A percentile compares a stretch with the other conserved stretches of the same genome.
phyloP scores from a whole-genome alignment of 768 basidiomycete species.

The Trametes cinnabarina region DNA sequence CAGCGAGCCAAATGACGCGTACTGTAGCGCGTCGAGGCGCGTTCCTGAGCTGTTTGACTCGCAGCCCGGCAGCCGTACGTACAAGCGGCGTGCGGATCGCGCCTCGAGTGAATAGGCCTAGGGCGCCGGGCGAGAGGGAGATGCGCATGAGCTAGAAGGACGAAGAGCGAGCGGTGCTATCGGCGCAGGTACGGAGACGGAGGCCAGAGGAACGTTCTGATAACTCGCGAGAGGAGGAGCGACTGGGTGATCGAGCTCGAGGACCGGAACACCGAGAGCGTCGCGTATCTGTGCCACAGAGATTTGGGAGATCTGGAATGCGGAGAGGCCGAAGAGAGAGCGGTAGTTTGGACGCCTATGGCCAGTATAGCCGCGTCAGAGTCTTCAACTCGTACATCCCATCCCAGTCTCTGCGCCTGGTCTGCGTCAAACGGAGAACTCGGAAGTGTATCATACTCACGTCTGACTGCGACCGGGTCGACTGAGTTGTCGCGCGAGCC shows the following conservation, averaged over 20 bases:
- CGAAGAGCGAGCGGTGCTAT: not conserved
- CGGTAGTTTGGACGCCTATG: too few species aligned
- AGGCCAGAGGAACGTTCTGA: not conserved
- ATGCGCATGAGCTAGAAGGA: not conserved
- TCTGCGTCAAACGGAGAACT: too few species aligned
- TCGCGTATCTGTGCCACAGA: not conserved
- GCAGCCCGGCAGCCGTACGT: not conserved
- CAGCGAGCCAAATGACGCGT: too few species aligned
- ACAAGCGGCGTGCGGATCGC: not conserved
- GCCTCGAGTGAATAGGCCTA: not conserved
- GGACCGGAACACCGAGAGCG: slow-evolving; percentile 1
- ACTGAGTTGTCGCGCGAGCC: not conserved
- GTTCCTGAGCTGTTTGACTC: not conserved
- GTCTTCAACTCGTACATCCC: not conserved
- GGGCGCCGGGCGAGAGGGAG: not conserved
- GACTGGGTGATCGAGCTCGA: not conserved
- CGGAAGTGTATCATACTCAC: too few species aligned
- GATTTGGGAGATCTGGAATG: not conserved
- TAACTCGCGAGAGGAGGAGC: not conserved
- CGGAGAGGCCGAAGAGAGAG: not conserved
- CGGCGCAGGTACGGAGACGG: not conserved
- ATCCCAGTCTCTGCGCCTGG: too few species aligned
- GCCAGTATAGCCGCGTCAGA: not conserved
- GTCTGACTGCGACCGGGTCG: too few species aligned
- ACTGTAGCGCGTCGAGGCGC: not conserved